Percentiles rank a stretch among this genome's conserved stretches.
Conservation (phyloP, 805 yeast species). For the Starmerella scarabaei region DNA sequence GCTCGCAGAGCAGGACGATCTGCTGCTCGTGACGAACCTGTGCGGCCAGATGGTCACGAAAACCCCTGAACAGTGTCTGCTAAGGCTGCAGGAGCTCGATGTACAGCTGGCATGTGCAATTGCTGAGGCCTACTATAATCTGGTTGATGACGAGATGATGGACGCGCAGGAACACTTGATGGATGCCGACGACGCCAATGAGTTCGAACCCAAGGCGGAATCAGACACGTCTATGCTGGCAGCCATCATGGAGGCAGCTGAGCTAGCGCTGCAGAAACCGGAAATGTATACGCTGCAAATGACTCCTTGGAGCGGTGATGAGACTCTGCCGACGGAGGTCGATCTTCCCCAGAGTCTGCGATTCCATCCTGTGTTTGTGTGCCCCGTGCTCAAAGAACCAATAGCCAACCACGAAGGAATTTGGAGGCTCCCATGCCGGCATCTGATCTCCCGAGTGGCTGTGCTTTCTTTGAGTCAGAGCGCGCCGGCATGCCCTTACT, state of each 20-base stretch:
- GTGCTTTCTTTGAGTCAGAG: neutral
- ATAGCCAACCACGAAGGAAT: constrained; percentile 42
- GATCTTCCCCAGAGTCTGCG: constrained; percentile 40
- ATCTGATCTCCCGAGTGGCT: constrained; percentile 32
- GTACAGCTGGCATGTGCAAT: neutral
- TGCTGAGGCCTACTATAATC: neutral
- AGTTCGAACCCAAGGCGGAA: too few species aligned
- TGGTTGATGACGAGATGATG: neutral
- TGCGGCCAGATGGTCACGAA: neutral
- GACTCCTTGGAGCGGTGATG: constrained; percentile 2
- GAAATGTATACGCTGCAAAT: neutral
- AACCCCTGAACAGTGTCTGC: neutral
- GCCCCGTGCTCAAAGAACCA: constrained; percentile 60
- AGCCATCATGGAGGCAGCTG: neutral
- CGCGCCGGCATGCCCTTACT: neutral
- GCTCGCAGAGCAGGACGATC: neutral
- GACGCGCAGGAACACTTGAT: neutral
- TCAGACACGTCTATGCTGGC: neutral
- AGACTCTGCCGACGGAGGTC: constrained; percentile 32
- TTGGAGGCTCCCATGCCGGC: constrained; percentile 49
- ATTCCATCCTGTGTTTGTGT: constrained; percentile 55
- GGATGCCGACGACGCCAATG: neutral
- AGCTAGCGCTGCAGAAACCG: neutral
- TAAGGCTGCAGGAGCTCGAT: neutral
- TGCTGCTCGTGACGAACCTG: neutral